These are phyloP conservation scores for Salicornia ramosissima DNA, from an alignment of 148 eudicot genomes.

Conservation along the genomic window DNA sequence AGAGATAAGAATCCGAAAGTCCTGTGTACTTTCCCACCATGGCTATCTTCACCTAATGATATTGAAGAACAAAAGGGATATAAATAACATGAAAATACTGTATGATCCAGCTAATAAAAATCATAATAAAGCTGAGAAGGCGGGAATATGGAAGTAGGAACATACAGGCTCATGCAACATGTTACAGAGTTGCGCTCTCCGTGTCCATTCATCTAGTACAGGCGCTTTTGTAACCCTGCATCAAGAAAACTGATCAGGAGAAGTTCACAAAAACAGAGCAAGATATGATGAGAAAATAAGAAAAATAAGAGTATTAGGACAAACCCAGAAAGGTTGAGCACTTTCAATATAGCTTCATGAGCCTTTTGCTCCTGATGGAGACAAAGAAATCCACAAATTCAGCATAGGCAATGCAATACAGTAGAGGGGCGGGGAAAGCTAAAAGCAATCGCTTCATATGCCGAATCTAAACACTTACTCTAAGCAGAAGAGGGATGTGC, in stretches of 20 bases:
- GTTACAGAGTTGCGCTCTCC: slow-evolving; percentile 65
- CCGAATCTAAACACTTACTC: slow-evolving; percentile 43
- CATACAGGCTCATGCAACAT: slow-evolving; percentile 62
- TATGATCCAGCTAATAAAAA: not conserved
- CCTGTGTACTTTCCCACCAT: slow-evolving; percentile 99
- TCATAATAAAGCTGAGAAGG: not conserved
- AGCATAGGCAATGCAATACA: not conserved
- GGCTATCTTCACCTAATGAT: slow-evolving; percentile 79
- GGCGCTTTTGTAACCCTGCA: slow-evolving; percentile 59
- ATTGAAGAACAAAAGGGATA: not conserved
- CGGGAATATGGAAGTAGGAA: slow-evolving; percentile 11
- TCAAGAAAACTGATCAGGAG: slow-evolving; percentile 5
- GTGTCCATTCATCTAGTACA: slow-evolving; percentile 70
- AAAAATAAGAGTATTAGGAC: slow-evolving; percentile 23
- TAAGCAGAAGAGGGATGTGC: slow-evolving; percentile 85
- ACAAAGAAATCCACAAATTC: not conserved
- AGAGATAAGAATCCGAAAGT: slow-evolving; percentile 90
- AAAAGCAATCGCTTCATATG: not conserved
- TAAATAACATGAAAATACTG: not conserved
- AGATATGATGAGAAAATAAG: not conserved
- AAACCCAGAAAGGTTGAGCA: slow-evolving; percentile 69
- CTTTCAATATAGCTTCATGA: slow-evolving; percentile 87
- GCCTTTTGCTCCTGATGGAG: slow-evolving; percentile 77
- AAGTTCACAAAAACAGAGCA: not conserved
- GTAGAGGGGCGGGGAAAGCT: not conserved